Evolutionary conservation across 805 yeast genomes (phyloP), one percentile per base, ranked within the genome.

Genomic region (Starmera dryadoides): DNA sequence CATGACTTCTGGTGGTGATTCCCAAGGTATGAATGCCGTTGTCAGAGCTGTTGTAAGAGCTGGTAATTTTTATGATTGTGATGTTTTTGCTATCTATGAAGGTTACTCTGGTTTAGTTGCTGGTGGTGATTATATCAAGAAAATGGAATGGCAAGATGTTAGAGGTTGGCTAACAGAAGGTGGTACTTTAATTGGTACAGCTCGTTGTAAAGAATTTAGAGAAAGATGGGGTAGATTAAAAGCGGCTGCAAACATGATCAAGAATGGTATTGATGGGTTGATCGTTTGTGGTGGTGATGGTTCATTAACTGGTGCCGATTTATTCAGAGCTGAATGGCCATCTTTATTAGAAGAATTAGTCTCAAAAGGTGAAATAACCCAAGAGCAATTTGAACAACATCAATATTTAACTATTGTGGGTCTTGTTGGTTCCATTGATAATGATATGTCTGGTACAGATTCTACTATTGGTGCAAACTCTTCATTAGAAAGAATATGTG

Each of bases 231-330:
- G 98, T 34, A 76, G 98, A 50, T 73, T 86, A 45, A 64, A 63
- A 39, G 96, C 88, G 18, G 93, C 95, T 43, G 78, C 79, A 56
- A 83, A 93, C 59, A 71, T 93, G 78, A 81, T 93, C 51, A 67
- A 70, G 12, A 77, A 80, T 53, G 98, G 98, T 44, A 89, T 93
- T 46, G 97, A 93, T 56, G 97, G 96, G 2, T 71, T 93, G 43
- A 80, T 93, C 45, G 97, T 93, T 14, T 86, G 96, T 66, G 98
- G 98, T 55, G 98, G 98, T 68, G 98, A 93, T 62, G 98, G 98
- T 37, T 89, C 98, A 1, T 71, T 93, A 45, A 93, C 98, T 1
- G 98, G 98, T 55, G 98, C 98, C 12, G 98, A 93, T 61, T 65
- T 84, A 48, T 88, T 93, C 71, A 78, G 98, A 59, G 62, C 77